Base-by-base conservation (phyloP, 2,329 filamentous ascomycete genomes). In the Mycosphaerella sp. region DNA sequence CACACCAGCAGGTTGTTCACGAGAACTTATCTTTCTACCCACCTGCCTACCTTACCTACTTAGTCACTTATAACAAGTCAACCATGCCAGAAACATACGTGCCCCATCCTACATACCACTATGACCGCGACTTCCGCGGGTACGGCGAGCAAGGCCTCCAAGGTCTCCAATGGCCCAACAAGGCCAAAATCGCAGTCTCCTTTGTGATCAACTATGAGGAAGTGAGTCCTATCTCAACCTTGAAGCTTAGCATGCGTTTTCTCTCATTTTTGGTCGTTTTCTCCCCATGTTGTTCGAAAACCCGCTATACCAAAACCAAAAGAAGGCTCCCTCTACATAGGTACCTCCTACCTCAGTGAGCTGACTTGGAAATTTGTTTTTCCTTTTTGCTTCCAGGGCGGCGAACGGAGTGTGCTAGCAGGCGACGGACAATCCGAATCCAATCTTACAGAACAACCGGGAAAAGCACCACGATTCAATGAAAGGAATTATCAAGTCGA, bases 151-250 rank as follows among this genome's bases (percentile, higher is more conserved):
- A 53, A 21, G 55, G 59, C 6, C 53, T 61, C 4, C 44, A 50
- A 40, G 45, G 9, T 54, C 64, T 28, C 41, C 55, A 69, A 41
- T 73, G 71, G 72, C 71, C 71, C 4, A 70, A 72, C 52, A 61
- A 69, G 28, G 70, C 71, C 37, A 73, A 73, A 52, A 73, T 75
- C 18, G 71, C 72, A 14, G 67, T 74, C 0, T 73, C 70, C 0
- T 74, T 75, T 49, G 72, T 74, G 21, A 72, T 75, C 55, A 74
- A 74, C 62, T 73, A 74, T 45, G 72, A 74, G 57, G 71, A 74
- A 57, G 44, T 46, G 17, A 5, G 34, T 13, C 8, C 3, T 10
- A 30, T 59, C n/a, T 13, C 21, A 21, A 13, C 34, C 13, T 28
- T 32, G 35, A 3, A 13, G n/a, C n/a, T n/a, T n/a, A n/a, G n/a